Percentiles rank a stretch among this genome's conserved stretches.
Conservation (phyloP, 805 yeast genomes). For the Priceomyces medius region DNA sequence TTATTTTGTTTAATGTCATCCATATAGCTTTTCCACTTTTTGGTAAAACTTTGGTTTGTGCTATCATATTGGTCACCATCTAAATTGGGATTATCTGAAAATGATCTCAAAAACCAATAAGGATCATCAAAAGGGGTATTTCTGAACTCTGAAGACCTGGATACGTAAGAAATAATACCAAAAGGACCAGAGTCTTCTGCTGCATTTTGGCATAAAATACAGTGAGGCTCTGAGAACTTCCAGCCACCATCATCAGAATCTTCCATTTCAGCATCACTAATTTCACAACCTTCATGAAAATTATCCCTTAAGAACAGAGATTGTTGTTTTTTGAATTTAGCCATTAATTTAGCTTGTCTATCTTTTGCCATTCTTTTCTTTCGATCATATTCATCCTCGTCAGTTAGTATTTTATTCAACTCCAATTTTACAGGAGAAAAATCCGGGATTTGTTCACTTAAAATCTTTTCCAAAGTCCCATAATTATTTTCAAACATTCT, state of each 20-base stretch:
- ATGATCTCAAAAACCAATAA: conserved; percentile 66
- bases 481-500: conserved; percentile 26
- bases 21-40: conserved; percentile 41
- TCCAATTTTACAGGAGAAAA: conserved; percentile 26
- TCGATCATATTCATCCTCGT: conserved; percentile 46
- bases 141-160: conserved; percentile 59
- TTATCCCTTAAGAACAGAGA: conserved; percentile 64
- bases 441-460: conserved; percentile 18
- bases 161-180: conserved; percentile 68
- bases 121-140: conserved; percentile 60
- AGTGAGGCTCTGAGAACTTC: conserved; percentile 71
- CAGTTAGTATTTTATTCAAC: conserved; percentile 10
- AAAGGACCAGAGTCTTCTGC: conserved; percentile 62
- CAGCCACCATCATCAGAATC: conserved; percentile 43
- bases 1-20: conserved; percentile 30
- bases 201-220: conserved; percentile 81
- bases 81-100: conserved; percentile 45
- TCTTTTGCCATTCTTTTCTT: conserved; percentile 70
- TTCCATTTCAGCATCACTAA: conserved; percentile 44
- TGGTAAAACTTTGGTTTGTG: conserved; percentile 17
- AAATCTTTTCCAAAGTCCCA: conserved; percentile 16
- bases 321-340: conserved; percentile 79
- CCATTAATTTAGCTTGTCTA: conserved; percentile 69
- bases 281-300: conserved; percentile 23
- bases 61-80: conserved; percentile 33